A percentile compares a stretch with the other conserved stretches of the same genome.
Evolutionary conservation across 2,329 filamentous ascomycete genomes (phyloP).

Genomic region (Lasiodiplodia gonubiensis): DNA sequence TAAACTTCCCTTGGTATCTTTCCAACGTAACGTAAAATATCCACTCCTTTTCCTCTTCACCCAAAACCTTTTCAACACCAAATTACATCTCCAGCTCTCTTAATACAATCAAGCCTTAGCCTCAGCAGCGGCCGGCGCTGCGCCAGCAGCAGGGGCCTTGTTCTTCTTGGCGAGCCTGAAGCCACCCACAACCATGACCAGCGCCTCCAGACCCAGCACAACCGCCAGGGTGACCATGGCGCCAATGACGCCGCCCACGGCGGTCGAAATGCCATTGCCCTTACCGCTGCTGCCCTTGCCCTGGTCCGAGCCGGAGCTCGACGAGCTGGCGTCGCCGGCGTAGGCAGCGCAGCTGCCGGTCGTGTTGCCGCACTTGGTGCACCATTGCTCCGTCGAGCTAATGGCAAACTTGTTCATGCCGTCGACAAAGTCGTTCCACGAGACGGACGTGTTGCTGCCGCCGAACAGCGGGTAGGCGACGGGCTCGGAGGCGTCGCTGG

Average conservation of each 20-base stretch:
- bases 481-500: slow-evolving; percentile 51
- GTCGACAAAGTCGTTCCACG: slow-evolving; percentile 71
- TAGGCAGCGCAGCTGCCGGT: slow-evolving; percentile 68
- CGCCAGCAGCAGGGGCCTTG: neutral
- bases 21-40: too few species aligned
- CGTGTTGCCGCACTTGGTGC: slow-evolving; percentile 73
- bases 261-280: slow-evolving; percentile 63
- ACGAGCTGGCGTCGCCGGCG: slow-evolving; percentile 36
- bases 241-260: slow-evolving; percentile 81
- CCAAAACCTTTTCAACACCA: too few species aligned
- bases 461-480: slow-evolving; percentile 67
- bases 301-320: slow-evolving; percentile 32
- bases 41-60: too few species aligned
- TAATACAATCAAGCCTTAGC: slow-evolving; percentile 3
- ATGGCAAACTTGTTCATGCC: slow-evolving; percentile 72
- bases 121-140: neutral
- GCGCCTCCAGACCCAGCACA: slow-evolving; percentile 49
- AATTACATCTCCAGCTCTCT: too few species aligned
- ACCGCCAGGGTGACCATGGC: slow-evolving; percentile 71
- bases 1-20: too few species aligned
- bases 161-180: slow-evolving; percentile 29
- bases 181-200: slow-evolving; percentile 30
- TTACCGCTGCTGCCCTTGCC: slow-evolving; percentile 32
- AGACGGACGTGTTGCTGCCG: slow-evolving; percentile 59
- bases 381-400: slow-evolving; percentile 71